Evolutionary conservation across 305 asterid genomes (phyloP).

Genomic region (Lippia alba): DNA sequence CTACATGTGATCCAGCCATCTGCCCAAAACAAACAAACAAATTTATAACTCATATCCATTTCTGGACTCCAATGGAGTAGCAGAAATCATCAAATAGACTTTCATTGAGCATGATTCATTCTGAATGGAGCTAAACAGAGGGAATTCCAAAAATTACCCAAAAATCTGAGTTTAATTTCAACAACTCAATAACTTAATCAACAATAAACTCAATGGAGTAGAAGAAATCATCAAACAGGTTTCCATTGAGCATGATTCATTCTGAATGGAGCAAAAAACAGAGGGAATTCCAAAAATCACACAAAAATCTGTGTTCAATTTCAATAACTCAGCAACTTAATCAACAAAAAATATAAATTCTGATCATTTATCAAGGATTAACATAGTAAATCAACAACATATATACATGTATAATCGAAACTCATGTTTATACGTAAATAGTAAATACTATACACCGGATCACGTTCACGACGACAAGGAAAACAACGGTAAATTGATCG

Average conservation of each 20-base stretch:
- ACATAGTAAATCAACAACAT: background rate
- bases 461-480: background rate
- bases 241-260: background rate
- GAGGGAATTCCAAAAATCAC: background rate
- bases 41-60: background rate
- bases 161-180: background rate
- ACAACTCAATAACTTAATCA: background rate
- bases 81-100: background rate
- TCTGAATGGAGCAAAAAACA: background rate
- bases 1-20: constrained; percentile 43
- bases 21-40: constrained; percentile 20
- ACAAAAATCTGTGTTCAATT: background rate
- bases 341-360: background rate
- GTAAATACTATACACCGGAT: background rate
- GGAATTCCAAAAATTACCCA: background rate
- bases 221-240: too few species aligned
- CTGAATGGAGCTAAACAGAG: background rate
- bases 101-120: background rate
- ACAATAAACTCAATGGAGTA: too few species aligned
- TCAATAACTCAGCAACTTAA: background rate
- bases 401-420: background rate
- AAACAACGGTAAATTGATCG: background rate
- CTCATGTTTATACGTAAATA: background rate
- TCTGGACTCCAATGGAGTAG: background rate
- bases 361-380: background rate